Conservation (phyloP, 768 basidiomycete species). For the Hygrophorus pudorinus region DNA sequence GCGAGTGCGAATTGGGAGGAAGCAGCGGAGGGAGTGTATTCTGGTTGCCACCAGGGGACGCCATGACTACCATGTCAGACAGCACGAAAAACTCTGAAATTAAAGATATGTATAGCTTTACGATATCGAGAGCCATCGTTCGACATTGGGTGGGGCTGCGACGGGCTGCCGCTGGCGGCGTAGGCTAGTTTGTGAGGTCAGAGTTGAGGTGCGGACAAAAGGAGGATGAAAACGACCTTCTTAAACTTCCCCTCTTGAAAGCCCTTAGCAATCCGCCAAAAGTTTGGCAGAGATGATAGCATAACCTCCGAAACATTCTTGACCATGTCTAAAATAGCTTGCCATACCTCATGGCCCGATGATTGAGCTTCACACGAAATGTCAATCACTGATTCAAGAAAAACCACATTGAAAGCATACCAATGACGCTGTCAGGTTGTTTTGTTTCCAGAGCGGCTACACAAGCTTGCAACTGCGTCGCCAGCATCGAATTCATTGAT, state of each 20-base stretch:
- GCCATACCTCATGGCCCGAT: slow-evolving; percentile 73
- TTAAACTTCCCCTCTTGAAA: slow-evolving; percentile 92
- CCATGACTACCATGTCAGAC: slow-evolving; percentile 67
- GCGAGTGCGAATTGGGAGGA: slow-evolving; percentile 67
- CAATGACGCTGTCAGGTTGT: slow-evolving; percentile 48
- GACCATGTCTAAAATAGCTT: slow-evolving; percentile 64
- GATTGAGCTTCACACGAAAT: slow-evolving; percentile 42
- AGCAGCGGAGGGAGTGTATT: slow-evolving; percentile 40
- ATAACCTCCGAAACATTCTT: slow-evolving; percentile 84
- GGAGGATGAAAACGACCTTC: slow-evolving; percentile 42
- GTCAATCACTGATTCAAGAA: slow-evolving; percentile 1
- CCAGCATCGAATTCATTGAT: slow-evolving; percentile 32
- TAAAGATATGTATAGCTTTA: slow-evolving; percentile 76
- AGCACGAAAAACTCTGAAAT: slow-evolving; percentile 81
- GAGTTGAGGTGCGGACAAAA: not conserved
- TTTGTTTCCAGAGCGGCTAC: slow-evolving; percentile 53
- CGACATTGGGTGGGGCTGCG: slow-evolving; percentile 78
- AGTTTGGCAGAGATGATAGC: slow-evolving; percentile 77
- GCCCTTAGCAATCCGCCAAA: slow-evolving; percentile 86
- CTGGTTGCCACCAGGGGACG: slow-evolving; percentile 32
- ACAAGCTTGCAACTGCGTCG: slow-evolving; percentile 50
- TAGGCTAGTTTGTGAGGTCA: not conserved
- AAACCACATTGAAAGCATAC: slow-evolving; percentile 26
- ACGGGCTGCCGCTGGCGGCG: slow-evolving; percentile 36
- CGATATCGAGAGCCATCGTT: slow-evolving; percentile 80